Evolutionary conservation across 2,329 filamentous ascomycete genomes (phyloP), one percentile per base, ranked within the genome.

Genomic region (Escovopsis sp.): DNA sequence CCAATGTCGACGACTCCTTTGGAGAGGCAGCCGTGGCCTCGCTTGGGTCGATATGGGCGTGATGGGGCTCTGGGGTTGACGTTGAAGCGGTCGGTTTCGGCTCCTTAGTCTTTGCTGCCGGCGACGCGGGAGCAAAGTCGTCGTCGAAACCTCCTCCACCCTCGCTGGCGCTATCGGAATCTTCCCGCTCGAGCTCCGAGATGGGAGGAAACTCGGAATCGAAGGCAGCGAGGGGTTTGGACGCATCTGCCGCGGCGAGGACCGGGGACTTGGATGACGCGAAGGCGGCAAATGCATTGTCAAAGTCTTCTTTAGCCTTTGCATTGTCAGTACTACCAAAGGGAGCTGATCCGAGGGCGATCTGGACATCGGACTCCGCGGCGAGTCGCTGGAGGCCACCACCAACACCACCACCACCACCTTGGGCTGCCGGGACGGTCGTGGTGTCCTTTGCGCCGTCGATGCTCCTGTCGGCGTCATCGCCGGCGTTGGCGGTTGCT

Each of bases 161-260:
- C 39, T 85, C 84, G 46, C 77, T 83, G 43, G 79, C 81, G 28
- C 80, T 82, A 45, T 93, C 86, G 28, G 83, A 88, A n/a, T 93
- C 82, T 23, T 89, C 85, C 28, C 77, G 73, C 47, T 84, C 82
- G 45, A 95, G 65, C 57, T 89, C 85, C n/a, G 82, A 80, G 46
- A 96, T 94, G 1, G 89, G 91, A 30, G 91, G 91, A 56, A 96
- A 96, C 57, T 96, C 91, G 19, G 77, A 72, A 55, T 79, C 73
- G 53, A 85, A 82, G 43, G 62, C 67, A 3, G 72, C 58, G 18
- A 66, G 65, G 2, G 64, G 55, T 47, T 71, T 32, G 33, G 59
- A 53, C 10, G 60, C 56, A 19, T 38, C 55, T 12, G 67, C 66
- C 15, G 62, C 60, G 6, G 55, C 47, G 5, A 59, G 48, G 42